Base-by-base conservation (phyloP, 257 asterid species). In the Primulina eburnea region DNA sequence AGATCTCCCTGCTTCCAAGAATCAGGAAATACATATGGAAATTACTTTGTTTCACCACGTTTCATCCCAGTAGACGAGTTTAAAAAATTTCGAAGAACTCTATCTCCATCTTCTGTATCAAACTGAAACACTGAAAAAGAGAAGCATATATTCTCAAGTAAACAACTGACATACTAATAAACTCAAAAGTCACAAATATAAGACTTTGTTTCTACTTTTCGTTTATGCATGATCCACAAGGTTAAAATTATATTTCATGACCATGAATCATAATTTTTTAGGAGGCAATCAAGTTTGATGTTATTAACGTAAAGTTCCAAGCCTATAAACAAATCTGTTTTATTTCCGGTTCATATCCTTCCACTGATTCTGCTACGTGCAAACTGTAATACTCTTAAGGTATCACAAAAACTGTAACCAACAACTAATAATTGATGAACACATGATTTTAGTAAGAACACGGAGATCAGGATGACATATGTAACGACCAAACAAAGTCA, bases 61-160 rank as follows among this genome's bases (percentile, higher is more conserved):
- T 86, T 81, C 62, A 88, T 86, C 70, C 96, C 97, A 70, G 76
- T 55, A 63, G 90, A 75, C 4, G 94, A 77, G 67, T 85, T 82
- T 60, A 85, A 74, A 76, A 93, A 93, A 72, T 89, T 96, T 11
- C 97, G 96, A 76, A 93, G 94, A 62, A 93, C 92, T 74, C 72
- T 85, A 74, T 89, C 87, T 62, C 88, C 99, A 73, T 93, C 95
- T 78, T 93, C 99, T 12, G 99, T 87, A 79, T 90, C 99, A 76
- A 93, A 90, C 73, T 85, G 95, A 75, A 93, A 93, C 75, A 96
- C 96, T 93, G 92, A 52, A 69, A 76, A 60, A 60, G 53, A 69
- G 17, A 9, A 55, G 64, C n/a, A 10, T 38, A 64, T 10, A 14
- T 14, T 14, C 55, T 38, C 50, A 38, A 38, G 10, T 11, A 38